These are phyloP conservation scores for Ophiosphaerella herpotricha DNA, from an alignment of 2,329 filamentous ascomycete species.

Conservation along the genomic window DNA sequence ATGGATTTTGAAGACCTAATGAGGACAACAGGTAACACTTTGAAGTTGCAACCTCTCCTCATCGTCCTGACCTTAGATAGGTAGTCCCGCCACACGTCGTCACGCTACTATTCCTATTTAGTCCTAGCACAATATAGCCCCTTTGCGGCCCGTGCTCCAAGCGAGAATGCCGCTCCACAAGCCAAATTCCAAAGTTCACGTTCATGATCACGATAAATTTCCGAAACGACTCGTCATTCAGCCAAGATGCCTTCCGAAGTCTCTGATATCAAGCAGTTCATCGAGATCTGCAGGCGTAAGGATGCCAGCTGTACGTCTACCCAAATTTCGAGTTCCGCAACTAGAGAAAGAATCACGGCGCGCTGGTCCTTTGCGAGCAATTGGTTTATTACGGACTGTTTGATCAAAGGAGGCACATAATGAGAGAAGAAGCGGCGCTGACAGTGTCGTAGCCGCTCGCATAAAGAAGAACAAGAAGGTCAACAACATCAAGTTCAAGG, in stretches of 20 bases:
- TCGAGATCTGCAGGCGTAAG: constrained; percentile 99
- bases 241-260: constrained; percentile 97
- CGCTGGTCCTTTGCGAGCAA: no score
- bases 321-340: neutral
- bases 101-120: constrained; percentile 24
- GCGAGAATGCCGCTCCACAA: constrained; percentile 44
- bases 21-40: constrained; percentile 7
- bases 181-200: constrained; percentile 30
- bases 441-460: constrained; percentile 51
- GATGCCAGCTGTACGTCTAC: constrained; percentile 92
- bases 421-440: constrained; percentile 3
- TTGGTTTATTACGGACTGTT: no score
- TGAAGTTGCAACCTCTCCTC: constrained; percentile 9
- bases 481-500: constrained; percentile 99
- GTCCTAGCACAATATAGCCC: constrained; percentile 27
- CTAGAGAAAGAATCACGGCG: neutral
- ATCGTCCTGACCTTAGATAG: neutral
- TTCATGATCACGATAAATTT: constrained; percentile 15
- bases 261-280: constrained; percentile 99
- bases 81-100: constrained; percentile 31
- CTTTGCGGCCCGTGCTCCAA: constrained; percentile 38
- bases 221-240: constrained; percentile 40
- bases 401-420: neutral
- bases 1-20: neutral
- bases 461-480: constrained; percentile 87